A percentile compares a stretch with the other conserved stretches of the same genome.
Evolutionary conservation across 2,329 filamentous ascomycete genomes (phyloP).

Genomic region (Trichoderma aggressivum): DNA sequence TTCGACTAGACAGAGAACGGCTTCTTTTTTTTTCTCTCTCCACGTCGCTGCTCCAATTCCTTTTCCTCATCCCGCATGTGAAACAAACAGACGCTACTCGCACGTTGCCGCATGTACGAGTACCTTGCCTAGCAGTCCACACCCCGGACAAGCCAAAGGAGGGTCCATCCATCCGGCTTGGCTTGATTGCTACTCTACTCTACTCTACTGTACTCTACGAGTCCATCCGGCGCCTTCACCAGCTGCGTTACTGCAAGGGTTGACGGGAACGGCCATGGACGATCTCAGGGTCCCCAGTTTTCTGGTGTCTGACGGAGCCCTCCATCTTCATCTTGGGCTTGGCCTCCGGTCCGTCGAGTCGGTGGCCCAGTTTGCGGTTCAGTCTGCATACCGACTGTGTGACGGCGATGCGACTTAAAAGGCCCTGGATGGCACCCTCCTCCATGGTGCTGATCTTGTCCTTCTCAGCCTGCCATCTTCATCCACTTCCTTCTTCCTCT

Average conservation of each 20-base stretch:
- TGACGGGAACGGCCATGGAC: slow-evolving; percentile 6
- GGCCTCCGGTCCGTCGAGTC: background rate
- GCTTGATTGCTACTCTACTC: background rate
- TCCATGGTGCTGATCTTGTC: slow-evolving; percentile 1
- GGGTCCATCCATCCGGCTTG: background rate
- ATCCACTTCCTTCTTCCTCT: background rate
- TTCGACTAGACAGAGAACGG: background rate
- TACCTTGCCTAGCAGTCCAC: background rate
- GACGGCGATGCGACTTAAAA: slow-evolving; percentile 18
- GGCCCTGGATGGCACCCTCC: background rate
- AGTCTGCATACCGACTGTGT: background rate
- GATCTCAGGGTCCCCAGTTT: slow-evolving; percentile 1
- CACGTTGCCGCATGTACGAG: background rate
- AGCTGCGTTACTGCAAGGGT: background rate
- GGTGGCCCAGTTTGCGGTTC: background rate
- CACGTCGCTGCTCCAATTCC: background rate
- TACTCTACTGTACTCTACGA: background rate
- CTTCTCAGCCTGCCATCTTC: background rate
- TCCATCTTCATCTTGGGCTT: background rate
- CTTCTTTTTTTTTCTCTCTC: background rate
- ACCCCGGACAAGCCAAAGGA: background rate
- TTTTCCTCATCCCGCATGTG: background rate
- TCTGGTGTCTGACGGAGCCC: background rate
- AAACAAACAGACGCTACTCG: background rate
- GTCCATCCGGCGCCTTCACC: background rate